These are phyloP conservation scores for Hyaloscypha bicolor DNA, from an alignment of 495 filamentous ascomycete species.

Conservation along the genomic window DNA sequence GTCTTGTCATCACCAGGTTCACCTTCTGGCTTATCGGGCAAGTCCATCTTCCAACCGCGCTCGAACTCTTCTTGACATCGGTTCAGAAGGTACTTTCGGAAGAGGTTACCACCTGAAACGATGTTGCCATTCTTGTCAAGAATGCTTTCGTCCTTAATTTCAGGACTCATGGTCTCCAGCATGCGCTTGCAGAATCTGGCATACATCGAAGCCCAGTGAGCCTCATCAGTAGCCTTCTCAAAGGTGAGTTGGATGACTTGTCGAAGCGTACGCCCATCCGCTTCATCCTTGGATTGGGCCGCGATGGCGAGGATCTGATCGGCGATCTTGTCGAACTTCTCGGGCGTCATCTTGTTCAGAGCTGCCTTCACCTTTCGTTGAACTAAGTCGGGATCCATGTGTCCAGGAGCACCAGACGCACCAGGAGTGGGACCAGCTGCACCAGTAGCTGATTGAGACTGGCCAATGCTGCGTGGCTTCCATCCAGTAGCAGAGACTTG, in stretches of 20 bases:
- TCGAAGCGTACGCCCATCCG: conserved; percentile 89
- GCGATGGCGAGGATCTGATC: conserved; percentile 92
- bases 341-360: conserved; percentile 99
- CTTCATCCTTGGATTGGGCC: conserved; percentile 91
- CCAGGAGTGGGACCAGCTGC: conserved; percentile 57
- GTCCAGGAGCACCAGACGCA: conserved; percentile 46
- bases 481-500: conserved; percentile 71
- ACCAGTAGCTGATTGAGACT: conserved; percentile 36
- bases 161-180: conserved; percentile 91
- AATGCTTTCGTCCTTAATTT: conserved; percentile 94
- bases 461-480: conserved; percentile 79
- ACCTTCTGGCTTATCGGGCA: conserved; percentile 81
- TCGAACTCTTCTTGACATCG: conserved; percentile 99
- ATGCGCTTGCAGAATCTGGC: conserved; percentile 98
- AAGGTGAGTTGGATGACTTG: conserved; percentile 99
- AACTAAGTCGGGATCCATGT: conserved; percentile 88
- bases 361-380: conserved; percentile 98
- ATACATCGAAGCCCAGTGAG: conserved; percentile 99
- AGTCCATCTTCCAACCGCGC: conserved; percentile 92
- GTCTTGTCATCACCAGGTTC: conserved; percentile 50
- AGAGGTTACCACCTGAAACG: conserved; percentile 88
- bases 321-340: conserved; percentile 96
- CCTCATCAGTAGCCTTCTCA: conserved; percentile 98
- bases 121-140: conserved; percentile 82
- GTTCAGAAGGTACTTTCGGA: conserved; percentile 98